Conservation (phyloP, 768 basidiomycete species). For the Gloeostereum incarnatum region DNA sequence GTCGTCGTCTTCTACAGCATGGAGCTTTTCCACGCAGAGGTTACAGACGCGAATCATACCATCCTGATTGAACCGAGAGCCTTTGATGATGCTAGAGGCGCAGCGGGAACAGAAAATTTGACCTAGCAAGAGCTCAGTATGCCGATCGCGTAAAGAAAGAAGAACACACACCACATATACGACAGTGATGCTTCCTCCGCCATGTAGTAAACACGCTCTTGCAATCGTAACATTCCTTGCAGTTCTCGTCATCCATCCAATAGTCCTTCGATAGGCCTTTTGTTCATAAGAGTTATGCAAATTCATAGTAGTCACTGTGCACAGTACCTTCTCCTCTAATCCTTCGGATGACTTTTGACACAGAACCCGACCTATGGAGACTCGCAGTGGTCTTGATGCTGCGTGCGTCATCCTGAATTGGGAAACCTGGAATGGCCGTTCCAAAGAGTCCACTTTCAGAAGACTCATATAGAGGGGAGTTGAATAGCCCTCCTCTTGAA, state of each 20-base stretch:
- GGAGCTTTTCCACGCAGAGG: conserved; percentile 86
- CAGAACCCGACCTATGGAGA: conserved; percentile 68
- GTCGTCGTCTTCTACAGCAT: conserved; percentile 81
- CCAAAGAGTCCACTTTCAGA: conserved; percentile 51
- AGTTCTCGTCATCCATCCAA: conserved; percentile 98
- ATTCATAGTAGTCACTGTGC: conserved; percentile 5
- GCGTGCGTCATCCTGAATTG: conserved; percentile 84
- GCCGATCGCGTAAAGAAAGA: conserved; percentile 2
- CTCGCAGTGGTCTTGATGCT: conserved; percentile 69
- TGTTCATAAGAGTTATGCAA: conserved; percentile 3
- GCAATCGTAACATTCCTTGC: conserved; percentile 94
- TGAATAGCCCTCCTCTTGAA: conserved; percentile 36
- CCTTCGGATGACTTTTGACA: conserved; percentile 85
- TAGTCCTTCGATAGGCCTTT: conserved; percentile 92
- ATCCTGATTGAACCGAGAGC: conserved; percentile 85
- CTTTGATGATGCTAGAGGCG: conserved; percentile 94
- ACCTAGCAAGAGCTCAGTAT: conserved; percentile 32
- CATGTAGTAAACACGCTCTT: conserved; percentile 91
- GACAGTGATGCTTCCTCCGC: conserved; percentile 95
- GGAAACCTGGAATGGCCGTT: conserved; percentile 84
- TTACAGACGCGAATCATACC: conserved; percentile 97
- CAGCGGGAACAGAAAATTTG: conserved; percentile 98
- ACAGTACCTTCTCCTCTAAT: conserved; percentile 78
- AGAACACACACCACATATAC: conserved; percentile 73
- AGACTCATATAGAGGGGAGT: conserved; percentile 44